A percentile compares a stretch with the other conserved stretches of the same genome.
Conservation (phyloP, 2,329 filamentous ascomycete species). For the Trematosphaeria pertusa region DNA sequence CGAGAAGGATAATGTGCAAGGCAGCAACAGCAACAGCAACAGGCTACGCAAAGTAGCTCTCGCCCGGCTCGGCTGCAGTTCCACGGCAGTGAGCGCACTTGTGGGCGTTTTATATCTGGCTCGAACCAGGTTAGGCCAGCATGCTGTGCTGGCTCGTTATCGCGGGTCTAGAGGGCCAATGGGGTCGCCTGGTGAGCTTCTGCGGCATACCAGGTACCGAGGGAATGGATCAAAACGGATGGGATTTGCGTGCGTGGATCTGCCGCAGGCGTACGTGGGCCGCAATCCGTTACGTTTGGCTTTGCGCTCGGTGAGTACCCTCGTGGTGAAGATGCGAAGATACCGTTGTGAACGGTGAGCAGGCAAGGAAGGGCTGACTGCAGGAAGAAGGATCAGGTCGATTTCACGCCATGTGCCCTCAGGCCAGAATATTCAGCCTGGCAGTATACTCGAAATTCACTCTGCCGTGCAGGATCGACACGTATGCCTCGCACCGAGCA, state of each 20-base stretch:
- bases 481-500: not conserved
- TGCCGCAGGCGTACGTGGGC: slow-evolving; percentile 4
- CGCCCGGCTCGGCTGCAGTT: slow-evolving; percentile 11
- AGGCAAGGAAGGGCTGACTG: no score
- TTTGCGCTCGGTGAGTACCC: not conserved
- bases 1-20: no score
- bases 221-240: slow-evolving; percentile 6
- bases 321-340: no score
- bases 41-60: slow-evolving; percentile 3
- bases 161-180: slow-evolving; percentile 11
- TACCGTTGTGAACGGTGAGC: no score
- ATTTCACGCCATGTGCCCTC: not conserved
- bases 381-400: no score
- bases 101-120: slow-evolving; percentile 12
- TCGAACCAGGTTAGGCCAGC: slow-evolving; percentile 8
- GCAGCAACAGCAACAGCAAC: slow-evolving; percentile 4
- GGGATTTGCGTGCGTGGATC: slow-evolving; percentile 11
- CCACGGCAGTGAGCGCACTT: slow-evolving; percentile 7
- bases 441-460: not conserved
- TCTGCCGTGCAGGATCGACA: not conserved
- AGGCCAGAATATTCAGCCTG: not conserved
- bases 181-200: slow-evolving; percentile 1
- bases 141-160: slow-evolving; percentile 16
- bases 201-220: slow-evolving; percentile 7
- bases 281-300: slow-evolving; percentile 1